Percentiles rank a stretch among this genome's conserved stretches.
Conservation (phyloP, 2,329 filamentous ascomycete genomes). For the Paecilomyces formosus region DNA sequence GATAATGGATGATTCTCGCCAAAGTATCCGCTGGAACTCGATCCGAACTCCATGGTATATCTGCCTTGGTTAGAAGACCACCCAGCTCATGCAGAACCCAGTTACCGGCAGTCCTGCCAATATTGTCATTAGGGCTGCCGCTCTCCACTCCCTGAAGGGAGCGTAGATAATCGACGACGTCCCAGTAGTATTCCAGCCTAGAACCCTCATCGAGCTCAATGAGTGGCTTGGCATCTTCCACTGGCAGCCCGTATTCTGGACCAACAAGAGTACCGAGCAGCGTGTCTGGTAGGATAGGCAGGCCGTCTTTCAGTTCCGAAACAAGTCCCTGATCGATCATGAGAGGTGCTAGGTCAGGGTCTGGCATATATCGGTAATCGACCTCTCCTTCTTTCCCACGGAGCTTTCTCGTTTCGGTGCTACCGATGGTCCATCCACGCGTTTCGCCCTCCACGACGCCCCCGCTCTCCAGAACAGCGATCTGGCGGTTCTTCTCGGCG, state of each 20-base stretch:
- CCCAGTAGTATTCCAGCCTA: conserved; percentile 68
- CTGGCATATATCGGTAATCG: conserved; percentile 97
- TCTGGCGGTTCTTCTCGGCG: conserved; percentile 84
- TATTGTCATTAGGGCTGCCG: conserved; percentile 19
- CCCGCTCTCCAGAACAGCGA: conserved; percentile 67
- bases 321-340: conserved; percentile 66
- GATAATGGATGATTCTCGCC: conserved; percentile 38
- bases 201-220: conserved; percentile 70
- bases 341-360: conserved; percentile 79
- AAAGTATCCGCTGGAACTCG: conserved; percentile 36
- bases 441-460: conserved; percentile 77
- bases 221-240: conserved; percentile 78
- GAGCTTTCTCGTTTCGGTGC: conserved; percentile 70
- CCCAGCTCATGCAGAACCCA: conserved; percentile 73
- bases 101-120: conserved; percentile 50
- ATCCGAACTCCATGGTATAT: conserved; percentile 33
- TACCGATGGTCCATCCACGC: conserved; percentile 82
- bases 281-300: conserved; percentile 67
- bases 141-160: conserved; percentile 17
- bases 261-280: conserved; percentile 57
- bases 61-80: conserved; percentile 51
- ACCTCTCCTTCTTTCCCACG: conserved; percentile 94
- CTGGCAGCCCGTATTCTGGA: conserved; percentile 57
- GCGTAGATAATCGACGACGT: conserved; percentile 33
- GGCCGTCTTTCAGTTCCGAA: conserved; percentile 50